Conservation (phyloP, 164 flowering plant species). For the Santalum album region DNA sequence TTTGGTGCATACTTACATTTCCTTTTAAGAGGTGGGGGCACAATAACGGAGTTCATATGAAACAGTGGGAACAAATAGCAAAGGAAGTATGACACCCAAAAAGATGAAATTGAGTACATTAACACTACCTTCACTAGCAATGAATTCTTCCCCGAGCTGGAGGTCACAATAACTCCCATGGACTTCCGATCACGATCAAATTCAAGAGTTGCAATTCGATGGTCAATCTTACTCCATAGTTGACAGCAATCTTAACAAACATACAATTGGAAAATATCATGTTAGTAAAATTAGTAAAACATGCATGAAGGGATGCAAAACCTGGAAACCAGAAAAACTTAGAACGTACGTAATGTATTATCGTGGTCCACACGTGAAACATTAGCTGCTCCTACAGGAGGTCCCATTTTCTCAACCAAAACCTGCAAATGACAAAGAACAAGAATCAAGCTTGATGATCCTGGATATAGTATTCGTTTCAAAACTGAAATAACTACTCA, state of each 20-base stretch:
- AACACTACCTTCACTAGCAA: conserved; percentile 8
- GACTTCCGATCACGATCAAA: conserved; percentile 7
- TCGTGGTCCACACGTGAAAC: neutral
- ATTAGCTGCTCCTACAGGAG: neutral
- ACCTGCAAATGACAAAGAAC: neutral
- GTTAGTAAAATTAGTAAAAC: neutral
- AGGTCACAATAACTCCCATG: conserved; percentile 8
- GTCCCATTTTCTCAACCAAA: conserved; percentile 5
- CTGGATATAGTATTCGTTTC: too few relatives aligned
- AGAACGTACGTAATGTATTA: neutral
- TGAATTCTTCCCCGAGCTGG: neutral
- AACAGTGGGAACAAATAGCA: too few relatives aligned
- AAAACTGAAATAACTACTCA: too few relatives aligned
- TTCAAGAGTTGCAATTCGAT: conserved; percentile 8
- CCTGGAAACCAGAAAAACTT: neutral
- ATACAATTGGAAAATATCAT: neutral
- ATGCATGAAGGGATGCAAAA: neutral
- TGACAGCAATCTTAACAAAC: neutral
- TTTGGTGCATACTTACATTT: too few relatives aligned
- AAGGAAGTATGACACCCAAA: too few relatives aligned
- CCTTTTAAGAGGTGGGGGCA: too few relatives aligned
- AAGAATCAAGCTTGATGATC: neutral
- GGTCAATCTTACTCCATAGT: neutral
- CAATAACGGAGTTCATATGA: too few relatives aligned
- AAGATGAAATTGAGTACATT: conserved; percentile 3